phyloP scores from a whole-genome alignment of 768 basidiomycete genomes.

The Termitomyces sp. region DNA sequence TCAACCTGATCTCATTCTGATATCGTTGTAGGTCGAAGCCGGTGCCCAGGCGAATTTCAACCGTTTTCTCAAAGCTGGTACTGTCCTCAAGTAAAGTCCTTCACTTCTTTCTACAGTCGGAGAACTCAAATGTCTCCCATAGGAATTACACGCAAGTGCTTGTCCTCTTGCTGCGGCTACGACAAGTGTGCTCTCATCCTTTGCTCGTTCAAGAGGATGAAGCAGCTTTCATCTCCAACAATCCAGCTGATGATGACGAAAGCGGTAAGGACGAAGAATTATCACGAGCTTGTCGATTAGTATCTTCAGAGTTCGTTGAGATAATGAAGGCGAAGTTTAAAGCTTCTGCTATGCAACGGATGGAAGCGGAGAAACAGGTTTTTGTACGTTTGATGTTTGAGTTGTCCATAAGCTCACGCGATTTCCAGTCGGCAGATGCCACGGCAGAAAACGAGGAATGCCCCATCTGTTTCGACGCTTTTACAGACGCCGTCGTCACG shows the following conservation, averaged over 20 bases:
- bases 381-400: conserved; percentile 3
- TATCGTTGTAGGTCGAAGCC: conserved; percentile 38
- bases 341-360: conserved; percentile 33
- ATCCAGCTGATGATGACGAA: conserved; percentile 29
- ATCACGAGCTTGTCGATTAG: conserved; percentile 36
- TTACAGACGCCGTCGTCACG: conserved; percentile 50
- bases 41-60: conserved; percentile 59
- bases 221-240: conserved; percentile 35
- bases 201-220: conserved; percentile 55
- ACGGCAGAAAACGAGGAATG: conserved; percentile 54
- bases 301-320: conserved; percentile 42
- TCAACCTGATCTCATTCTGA: neutral
- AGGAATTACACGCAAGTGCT: conserved; percentile 56
- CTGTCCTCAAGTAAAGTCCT: conserved; percentile 53
- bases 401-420: neutral
- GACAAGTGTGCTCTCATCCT: conserved; percentile 67
- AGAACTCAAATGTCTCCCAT: neutral
- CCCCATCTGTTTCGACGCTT: conserved; percentile 58
- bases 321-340: conserved; percentile 43
- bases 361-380: conserved; percentile 51
- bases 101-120: neutral
- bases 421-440: conserved; percentile 36
- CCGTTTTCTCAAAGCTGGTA: conserved; percentile 51
- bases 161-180: conserved; percentile 45
- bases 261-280: conserved; percentile 32